Conservation (phyloP, 2,329 filamentous ascomycete species). For the Fusarium oxysporum region DNA sequence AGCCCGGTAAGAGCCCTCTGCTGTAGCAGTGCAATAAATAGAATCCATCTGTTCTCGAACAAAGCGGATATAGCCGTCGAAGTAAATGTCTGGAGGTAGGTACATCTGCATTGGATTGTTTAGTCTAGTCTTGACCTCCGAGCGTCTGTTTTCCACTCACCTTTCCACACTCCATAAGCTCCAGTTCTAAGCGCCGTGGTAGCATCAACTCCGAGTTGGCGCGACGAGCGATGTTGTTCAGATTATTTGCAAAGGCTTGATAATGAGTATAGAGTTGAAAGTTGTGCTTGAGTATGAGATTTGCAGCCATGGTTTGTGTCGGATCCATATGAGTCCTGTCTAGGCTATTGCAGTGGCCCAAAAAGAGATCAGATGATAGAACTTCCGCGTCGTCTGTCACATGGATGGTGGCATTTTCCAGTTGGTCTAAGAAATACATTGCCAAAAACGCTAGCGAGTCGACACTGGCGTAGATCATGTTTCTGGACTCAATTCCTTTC, state of each 20-base stretch:
- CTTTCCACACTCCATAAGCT: slow-evolving; percentile 63
- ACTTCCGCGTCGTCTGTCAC: slow-evolving; percentile 47
- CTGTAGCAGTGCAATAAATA: slow-evolving; percentile 52
- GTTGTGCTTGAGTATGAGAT: slow-evolving; percentile 53
- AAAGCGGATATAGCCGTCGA: slow-evolving; percentile 55
- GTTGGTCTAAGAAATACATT: slow-evolving; percentile 63
- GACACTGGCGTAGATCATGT: slow-evolving; percentile 42
- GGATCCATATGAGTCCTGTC: slow-evolving; percentile 40
- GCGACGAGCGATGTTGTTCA: slow-evolving; percentile 52
- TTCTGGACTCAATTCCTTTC: slow-evolving; percentile 53
- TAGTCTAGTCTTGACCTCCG: slow-evolving; percentile 14
- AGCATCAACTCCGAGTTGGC: slow-evolving; percentile 52
- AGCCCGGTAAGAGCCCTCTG: slow-evolving; percentile 47
- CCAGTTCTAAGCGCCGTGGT: slow-evolving; percentile 62
- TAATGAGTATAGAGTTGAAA: slow-evolving; percentile 50
- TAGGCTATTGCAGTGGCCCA: slow-evolving; percentile 53
- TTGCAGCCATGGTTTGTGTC: slow-evolving; percentile 52
- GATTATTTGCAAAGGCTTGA: slow-evolving; percentile 47
- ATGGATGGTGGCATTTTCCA: slow-evolving; percentile 59
- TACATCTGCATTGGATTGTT: slow-evolving; percentile 49
- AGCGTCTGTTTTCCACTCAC: slow-evolving; percentile 46
- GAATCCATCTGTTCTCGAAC: slow-evolving; percentile 57
- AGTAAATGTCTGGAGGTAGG: slow-evolving; percentile 52
- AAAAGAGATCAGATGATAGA: slow-evolving; percentile 56
- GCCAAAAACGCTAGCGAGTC: slow-evolving; percentile 58